Conservation (phyloP, 2,329 filamentous ascomycete genomes). For the Colletotrichum salicis region DNA sequence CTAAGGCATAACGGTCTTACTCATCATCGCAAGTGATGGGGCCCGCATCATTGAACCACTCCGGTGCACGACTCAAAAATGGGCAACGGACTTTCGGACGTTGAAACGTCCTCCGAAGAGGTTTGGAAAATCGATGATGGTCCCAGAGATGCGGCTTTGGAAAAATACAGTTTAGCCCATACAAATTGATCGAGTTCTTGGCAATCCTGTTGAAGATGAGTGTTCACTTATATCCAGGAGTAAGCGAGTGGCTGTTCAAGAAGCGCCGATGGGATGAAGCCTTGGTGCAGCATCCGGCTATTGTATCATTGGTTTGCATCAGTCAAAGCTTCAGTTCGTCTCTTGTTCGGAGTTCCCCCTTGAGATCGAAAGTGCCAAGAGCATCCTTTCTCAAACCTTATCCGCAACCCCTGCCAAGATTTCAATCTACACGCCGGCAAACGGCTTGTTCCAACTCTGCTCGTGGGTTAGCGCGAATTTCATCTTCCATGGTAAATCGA, state of each 20-base stretch:
- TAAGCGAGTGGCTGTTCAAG: not conserved
- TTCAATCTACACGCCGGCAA: not conserved
- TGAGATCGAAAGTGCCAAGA: not conserved
- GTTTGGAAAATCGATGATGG: too few species aligned
- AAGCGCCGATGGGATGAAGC: constrained; percentile 17
- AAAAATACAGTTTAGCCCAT: too few species aligned
- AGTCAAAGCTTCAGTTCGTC: not conserved
- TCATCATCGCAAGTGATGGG: too few species aligned
- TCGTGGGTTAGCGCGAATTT: not conserved
- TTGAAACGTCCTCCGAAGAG: too few species aligned
- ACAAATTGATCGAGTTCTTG: too few species aligned
- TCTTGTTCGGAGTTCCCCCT: not conserved
- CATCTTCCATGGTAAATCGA: not conserved
- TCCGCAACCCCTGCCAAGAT: constrained; percentile 23
- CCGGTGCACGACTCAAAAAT: too few species aligned
- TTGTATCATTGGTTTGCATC: constrained; percentile 4
- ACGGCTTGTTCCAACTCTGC: not conserved
- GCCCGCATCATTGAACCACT: too few species aligned
- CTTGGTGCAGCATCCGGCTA: not conserved
- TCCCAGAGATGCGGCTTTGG: too few species aligned
- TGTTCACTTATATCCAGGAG: too few species aligned
- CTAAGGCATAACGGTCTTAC: too few species aligned
- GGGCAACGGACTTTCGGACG: too few species aligned
- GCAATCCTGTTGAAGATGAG: too few species aligned
- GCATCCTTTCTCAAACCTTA: constrained; percentile 15